Percentiles rank a stretch among this genome's conserved stretches.
These are phyloP conservation scores for Eleusine coracana DNA, from an alignment of 176 grass and related monocot genomes.

Conservation along the genomic window DNA sequence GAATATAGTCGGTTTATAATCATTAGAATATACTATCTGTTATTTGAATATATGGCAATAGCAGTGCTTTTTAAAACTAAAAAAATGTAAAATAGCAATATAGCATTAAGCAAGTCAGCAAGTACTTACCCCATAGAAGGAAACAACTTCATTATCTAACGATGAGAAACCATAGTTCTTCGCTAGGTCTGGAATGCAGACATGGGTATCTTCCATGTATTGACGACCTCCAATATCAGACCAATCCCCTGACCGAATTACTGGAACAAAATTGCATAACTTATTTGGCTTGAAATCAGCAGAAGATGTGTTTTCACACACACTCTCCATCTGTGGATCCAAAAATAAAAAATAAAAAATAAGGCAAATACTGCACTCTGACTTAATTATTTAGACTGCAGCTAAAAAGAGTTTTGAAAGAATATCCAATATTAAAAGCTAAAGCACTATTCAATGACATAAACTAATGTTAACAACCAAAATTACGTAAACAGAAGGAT, in stretches of 20 bases:
- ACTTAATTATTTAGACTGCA: background rate
- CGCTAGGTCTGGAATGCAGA: conserved; percentile 86
- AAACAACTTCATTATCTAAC: conserved; percentile 59
- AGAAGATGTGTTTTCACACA: conserved; percentile 69
- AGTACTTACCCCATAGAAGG: conserved; percentile 81
- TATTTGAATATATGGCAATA: background rate
- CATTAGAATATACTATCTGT: background rate
- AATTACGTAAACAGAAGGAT: background rate
- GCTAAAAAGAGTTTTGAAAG: background rate
- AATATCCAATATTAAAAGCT: background rate
- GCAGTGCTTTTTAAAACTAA: background rate
- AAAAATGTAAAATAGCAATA: background rate
- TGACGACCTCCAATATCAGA: conserved; percentile 75
- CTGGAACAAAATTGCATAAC: conserved; percentile 58
- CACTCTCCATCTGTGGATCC: conserved; percentile 68
- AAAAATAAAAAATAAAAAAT: background rate
- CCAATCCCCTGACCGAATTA: conserved; percentile 74
- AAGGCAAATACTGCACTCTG: background rate
- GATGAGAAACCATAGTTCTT: conserved; percentile 60
- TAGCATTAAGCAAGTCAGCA: background rate
- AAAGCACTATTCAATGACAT: background rate
- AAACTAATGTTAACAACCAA: conserved; percentile 22
- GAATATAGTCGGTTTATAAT: background rate
- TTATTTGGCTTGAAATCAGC: conserved; percentile 59
- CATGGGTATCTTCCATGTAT: conserved; percentile 91